Evolutionary conservation across 179 eudicot genomes (phyloP), one percentile per base, ranked within the genome.

Genomic region (Silene noctiflora): DNA sequence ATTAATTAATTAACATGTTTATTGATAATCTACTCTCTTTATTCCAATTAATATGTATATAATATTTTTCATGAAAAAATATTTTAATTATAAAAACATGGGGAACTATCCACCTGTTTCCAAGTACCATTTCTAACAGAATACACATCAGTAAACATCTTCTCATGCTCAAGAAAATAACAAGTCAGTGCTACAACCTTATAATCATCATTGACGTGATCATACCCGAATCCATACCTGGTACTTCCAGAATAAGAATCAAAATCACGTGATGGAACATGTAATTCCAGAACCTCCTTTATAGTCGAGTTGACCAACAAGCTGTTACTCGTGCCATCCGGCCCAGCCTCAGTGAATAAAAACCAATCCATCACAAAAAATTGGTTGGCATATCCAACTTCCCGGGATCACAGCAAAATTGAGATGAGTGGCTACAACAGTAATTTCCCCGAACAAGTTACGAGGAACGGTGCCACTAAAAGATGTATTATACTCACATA

Each of bases 321-420:
- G 16, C 22, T 65, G 21, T 6, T 56, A 3, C 22, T 3, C 2
- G 21, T 4, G 12, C 24, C 67, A 56, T 56, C 51, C 8, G 0
- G n/a, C n/a, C n/a, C n/a, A n/a, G n/a, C n/a, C n/a, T n/a, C 3
- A n/a, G 66, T 16, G 4, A 33, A 33, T 12, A 78, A 22, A 22
- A 0, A 73, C 13, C 44, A 78, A 78, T 44, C 77, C 73, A 65
- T 78, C 73, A 73, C 77, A 78, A 24, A 77, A 65, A 65, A n/a
- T n/a, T n/a, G 73, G 22, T 14, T 35, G 17, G 0, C 16, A 17
- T 42, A 1, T 39, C 17, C 7, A 13, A 16, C 4, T 33, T 1
- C 4, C 6, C 39, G 62, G 5, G 35, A 11, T 27, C 39, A 46
- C 29, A 13, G 1, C 27, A 55, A 72, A 16, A 31, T 2, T 14